phyloP scores from a whole-genome alignment of 192 early-diverging fungal species.

The Anaeromyces robustus region DNA sequence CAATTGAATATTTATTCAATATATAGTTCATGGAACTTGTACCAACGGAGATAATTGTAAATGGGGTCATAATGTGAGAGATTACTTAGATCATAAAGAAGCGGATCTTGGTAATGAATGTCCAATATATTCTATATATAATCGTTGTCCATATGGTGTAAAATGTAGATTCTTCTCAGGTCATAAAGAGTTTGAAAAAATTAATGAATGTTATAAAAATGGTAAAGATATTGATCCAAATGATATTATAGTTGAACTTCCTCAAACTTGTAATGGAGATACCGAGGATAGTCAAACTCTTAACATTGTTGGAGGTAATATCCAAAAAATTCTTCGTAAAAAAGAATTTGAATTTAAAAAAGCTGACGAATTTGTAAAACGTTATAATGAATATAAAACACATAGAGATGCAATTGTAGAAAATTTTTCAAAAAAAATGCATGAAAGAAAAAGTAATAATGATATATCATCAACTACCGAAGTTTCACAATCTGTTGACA shows the following conservation, averaged over 20 bases:
- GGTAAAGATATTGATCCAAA: not conserved
- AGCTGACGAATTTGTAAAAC: not conserved
- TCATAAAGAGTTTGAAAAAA: slow-evolving; percentile 14
- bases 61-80: slow-evolving; percentile 49
- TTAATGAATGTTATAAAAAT: not conserved
- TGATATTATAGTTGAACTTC: not conserved
- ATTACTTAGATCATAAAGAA: slow-evolving; percentile 53
- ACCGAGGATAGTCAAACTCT: not conserved
- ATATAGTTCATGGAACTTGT: not conserved
- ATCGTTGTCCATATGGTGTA: slow-evolving; percentile 38
- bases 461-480: not conserved
- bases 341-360: slow-evolving; percentile 6
- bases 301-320: slow-evolving; percentile 29
- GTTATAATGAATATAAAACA: not conserved
- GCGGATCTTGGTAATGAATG: slow-evolving; percentile 61
- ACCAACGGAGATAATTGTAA: not conserved
- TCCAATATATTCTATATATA: slow-evolving; percentile 50
- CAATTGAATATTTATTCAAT: no score
- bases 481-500: not conserved
- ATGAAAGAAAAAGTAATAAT: not conserved
- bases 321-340: slow-evolving; percentile 22
- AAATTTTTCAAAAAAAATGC: not conserved
- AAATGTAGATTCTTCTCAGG: slow-evolving; percentile 26
- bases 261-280: not conserved
- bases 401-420: slow-evolving; percentile 4